Conservation (phyloP, 2,329 filamentous ascomycete species). For the Trichophaea hybrida region DNA sequence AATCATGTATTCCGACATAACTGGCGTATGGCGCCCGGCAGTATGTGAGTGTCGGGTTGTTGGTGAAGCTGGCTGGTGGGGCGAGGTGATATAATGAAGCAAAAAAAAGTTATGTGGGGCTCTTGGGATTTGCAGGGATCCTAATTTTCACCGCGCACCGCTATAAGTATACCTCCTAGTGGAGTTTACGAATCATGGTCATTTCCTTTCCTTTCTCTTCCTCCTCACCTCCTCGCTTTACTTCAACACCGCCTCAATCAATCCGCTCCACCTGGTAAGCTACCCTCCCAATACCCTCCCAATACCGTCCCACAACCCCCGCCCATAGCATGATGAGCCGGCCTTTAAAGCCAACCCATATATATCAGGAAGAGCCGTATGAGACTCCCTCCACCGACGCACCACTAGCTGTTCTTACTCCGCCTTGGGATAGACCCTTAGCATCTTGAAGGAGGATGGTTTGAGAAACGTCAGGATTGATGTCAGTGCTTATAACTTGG, state of each 20-base stretch:
- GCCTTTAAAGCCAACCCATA: constrained; percentile 4
- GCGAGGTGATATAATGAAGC: neutral
- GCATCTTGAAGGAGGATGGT: neutral
- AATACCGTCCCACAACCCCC: neutral
- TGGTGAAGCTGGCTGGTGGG: neutral
- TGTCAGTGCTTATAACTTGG: constrained; percentile 18
- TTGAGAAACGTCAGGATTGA: constrained; percentile 8
- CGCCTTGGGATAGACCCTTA: too few species aligned
- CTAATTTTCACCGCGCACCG: neutral
- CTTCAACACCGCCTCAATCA: neutral
- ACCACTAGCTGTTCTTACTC: neutral
- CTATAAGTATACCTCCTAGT: neutral
- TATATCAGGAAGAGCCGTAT: constrained; percentile 25
- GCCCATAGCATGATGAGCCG: constrained; percentile 1
- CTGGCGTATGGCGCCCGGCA: neutral
- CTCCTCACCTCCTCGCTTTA: neutral
- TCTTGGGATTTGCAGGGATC: neutral
- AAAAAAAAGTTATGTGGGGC: neutral
- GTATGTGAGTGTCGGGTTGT: neutral
- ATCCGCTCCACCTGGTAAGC: neutral
- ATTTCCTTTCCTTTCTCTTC: neutral
- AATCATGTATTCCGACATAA: constrained; percentile 43
- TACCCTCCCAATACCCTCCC: neutral
- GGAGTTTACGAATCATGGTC: neutral
- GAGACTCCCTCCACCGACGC: constrained; percentile 1